Conservation (phyloP, 495 filamentous ascomycete genomes). For the Parathielavia hyrcaniae region DNA sequence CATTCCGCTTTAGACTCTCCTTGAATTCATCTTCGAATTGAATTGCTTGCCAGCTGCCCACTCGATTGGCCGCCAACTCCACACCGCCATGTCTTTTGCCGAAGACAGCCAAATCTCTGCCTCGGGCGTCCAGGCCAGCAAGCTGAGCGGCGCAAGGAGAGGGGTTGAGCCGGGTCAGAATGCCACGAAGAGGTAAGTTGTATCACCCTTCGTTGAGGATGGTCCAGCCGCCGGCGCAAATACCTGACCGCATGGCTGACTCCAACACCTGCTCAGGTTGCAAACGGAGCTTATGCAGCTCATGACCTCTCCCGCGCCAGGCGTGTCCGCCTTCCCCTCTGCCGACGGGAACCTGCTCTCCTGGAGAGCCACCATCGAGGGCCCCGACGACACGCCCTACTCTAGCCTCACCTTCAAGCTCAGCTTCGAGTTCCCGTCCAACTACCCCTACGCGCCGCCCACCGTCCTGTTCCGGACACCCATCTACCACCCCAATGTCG, state of each 20-base stretch:
- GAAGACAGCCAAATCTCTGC: constrained; percentile 70
- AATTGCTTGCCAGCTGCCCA: constrained; percentile 7
- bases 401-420: constrained; percentile 87
- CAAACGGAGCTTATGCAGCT: constrained; percentile 97
- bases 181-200: constrained; percentile 67
- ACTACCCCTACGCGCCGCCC: constrained; percentile 90
- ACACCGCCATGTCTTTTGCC: constrained; percentile 56
- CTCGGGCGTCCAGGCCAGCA: constrained; percentile 50
- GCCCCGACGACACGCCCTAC: constrained; percentile 88
- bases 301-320: constrained; percentile 89
- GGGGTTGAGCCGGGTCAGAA: constrained; percentile 58
- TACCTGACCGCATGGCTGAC: constrained; percentile 5
- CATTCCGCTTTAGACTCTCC: constrained; percentile 13
- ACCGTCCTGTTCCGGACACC: constrained; percentile 89
- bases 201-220: neutral
- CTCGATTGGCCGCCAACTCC: constrained; percentile 4
- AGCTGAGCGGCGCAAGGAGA: constrained; percentile 53
- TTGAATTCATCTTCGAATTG: constrained; percentile 10
- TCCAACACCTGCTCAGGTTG: constrained; percentile 51
- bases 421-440: constrained; percentile 80
- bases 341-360: constrained; percentile 80
- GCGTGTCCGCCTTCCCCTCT: constrained; percentile 91
- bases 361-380: constrained; percentile 91
- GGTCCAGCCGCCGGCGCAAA: neutral
- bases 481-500: constrained; percentile 91